Evolutionary conservation across 768 basidiomycete species (phyloP).

Genomic region (Trametopsis cervina): DNA sequence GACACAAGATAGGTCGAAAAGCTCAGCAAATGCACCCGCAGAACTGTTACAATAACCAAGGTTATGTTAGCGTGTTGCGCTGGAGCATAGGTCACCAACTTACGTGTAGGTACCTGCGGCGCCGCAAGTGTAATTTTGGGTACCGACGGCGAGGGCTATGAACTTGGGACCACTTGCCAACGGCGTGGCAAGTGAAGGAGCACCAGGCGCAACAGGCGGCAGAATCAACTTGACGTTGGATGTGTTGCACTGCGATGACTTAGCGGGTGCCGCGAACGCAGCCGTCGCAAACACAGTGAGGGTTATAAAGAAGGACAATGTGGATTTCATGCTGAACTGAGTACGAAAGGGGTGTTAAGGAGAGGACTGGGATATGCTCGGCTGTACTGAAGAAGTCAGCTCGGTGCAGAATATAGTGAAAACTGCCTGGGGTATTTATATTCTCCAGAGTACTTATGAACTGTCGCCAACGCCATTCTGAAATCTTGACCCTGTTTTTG

Average conservation of each 20-base stretch:
- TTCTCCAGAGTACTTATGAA: too few relatives aligned
- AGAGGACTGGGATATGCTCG: too few relatives aligned
- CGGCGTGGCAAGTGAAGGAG: constrained; percentile 27
- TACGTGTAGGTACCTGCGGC: constrained; percentile 32
- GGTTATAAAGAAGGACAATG: constrained; percentile 5
- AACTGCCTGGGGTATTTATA: too few relatives aligned
- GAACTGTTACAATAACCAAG: constrained; percentile 5
- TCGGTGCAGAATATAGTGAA: too few relatives aligned
- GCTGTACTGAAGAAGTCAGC: too few relatives aligned
- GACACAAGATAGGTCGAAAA: constrained; percentile 51
- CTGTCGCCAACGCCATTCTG: too few relatives aligned
- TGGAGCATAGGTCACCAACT: constrained; percentile 9
- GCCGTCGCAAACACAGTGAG: constrained; percentile 8
- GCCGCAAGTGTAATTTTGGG: constrained; percentile 46
- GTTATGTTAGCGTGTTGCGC: background rate
- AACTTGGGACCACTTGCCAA: constrained; percentile 25
- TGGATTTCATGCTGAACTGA: constrained; percentile 4
- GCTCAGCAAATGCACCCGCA: constrained; percentile 35
- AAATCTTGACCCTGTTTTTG: too few relatives aligned
- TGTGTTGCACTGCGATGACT: constrained; percentile 15
- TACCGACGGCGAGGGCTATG: constrained; percentile 35
- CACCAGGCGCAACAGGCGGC: constrained; percentile 13
- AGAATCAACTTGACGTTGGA: constrained; percentile 15
- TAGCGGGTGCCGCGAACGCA: constrained; percentile 8
- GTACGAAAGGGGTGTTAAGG: too few relatives aligned